Base-by-base conservation (phyloP, 2,329 filamentous ascomycete genomes). In the Penicillium capsulatum region DNA sequence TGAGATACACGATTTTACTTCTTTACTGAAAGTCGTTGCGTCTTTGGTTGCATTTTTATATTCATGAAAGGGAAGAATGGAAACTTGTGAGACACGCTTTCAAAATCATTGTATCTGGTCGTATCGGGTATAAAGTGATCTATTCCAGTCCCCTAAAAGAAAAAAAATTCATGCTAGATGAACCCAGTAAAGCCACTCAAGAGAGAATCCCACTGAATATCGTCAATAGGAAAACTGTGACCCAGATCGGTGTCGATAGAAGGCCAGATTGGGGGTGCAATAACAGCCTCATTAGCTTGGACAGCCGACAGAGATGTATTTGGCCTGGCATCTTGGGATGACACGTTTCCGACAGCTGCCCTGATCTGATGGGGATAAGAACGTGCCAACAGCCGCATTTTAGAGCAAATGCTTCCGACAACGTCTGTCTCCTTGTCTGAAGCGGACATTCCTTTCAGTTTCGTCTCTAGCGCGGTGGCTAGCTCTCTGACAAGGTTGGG, bases 301-400 rank as follows among this genome's bases (percentile, higher is more conserved):
- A 20, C 28, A 22, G 27, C 32, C 28, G 31, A 30, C 32, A 34
- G 30, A 3, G 41, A 24, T 10, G 17, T 20, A 20, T 27, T 19
- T 6, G 36, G 40, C 13, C 38, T 33, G 22, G 29, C 15, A 5
- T 41, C 37, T 28, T 39, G 37, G 6, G 31, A 27, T 6, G 30
- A 34, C 6, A 17, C 33, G 37, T 11, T 32, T 17, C 45, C 47
- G 34, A 47, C 29, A 29, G 49, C 31, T 6, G 17, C 43, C 42
- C 38, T 42, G 10, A 54, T 30, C 17, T 54, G 51, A 41, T 54
- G 38, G 15, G 51, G 51, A 36, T 54, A 54, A 40, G 45, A 49
- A n/a, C 41, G 43, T 27, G 47, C 47, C 10, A 54, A 35, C 8
- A 51, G 41, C 10, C 51, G 37, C 47, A 51, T 49, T 33, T 54